These are phyloP conservation scores for Cystofilobasidium bisporidii DNA, from an alignment of 768 basidiomycete genomes.

Conservation along the genomic window DNA sequence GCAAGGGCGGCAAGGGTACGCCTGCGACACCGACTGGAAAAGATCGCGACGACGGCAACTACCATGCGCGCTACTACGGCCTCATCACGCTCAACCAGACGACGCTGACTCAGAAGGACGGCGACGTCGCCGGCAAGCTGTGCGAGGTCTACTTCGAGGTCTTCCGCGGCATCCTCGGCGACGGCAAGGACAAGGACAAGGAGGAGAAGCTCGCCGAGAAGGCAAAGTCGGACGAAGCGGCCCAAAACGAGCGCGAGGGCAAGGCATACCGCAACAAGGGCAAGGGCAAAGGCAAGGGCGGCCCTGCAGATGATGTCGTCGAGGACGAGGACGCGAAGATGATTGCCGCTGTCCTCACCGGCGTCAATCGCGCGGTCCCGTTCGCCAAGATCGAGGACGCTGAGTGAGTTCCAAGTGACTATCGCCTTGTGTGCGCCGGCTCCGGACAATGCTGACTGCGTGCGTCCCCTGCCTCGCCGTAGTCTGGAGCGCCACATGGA, in stretches of 20 bases:
- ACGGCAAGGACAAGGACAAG: slow-evolving; percentile 39
- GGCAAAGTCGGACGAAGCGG: slow-evolving; percentile 33
- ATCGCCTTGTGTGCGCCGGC: not conserved
- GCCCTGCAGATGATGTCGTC: slow-evolving; percentile 52
- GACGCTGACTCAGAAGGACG: slow-evolving; percentile 56
- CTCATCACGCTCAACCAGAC: slow-evolving; percentile 92
- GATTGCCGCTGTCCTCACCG: slow-evolving; percentile 81
- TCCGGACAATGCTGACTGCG: not conserved
- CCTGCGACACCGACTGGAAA: slow-evolving; percentile 29
- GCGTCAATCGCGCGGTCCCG: slow-evolving; percentile 88
- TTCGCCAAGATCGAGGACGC: slow-evolving; percentile 69
- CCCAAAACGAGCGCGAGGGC: slow-evolving; percentile 34
- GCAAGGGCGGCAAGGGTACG: slow-evolving; percentile 33
- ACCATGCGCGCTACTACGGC: slow-evolving; percentile 80
- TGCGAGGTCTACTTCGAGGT: slow-evolving; percentile 90
- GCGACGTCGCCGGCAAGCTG: slow-evolving; percentile 62
- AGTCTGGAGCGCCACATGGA: slow-evolving; percentile 81
- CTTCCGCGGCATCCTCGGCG: slow-evolving; percentile 76
- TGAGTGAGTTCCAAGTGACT: not conserved
- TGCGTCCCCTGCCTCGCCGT: not conserved
- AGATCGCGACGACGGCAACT: slow-evolving; percentile 36
- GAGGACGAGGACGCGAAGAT: slow-evolving; percentile 72
- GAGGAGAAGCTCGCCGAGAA: slow-evolving; percentile 25
- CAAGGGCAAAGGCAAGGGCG: slow-evolving; percentile 38
- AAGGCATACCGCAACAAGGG: slow-evolving; percentile 31